Percentiles rank a stretch among this genome's conserved stretches.
phyloP scores from a whole-genome alignment of 495 filamentous ascomycete species.

The Neurospora africana region DNA sequence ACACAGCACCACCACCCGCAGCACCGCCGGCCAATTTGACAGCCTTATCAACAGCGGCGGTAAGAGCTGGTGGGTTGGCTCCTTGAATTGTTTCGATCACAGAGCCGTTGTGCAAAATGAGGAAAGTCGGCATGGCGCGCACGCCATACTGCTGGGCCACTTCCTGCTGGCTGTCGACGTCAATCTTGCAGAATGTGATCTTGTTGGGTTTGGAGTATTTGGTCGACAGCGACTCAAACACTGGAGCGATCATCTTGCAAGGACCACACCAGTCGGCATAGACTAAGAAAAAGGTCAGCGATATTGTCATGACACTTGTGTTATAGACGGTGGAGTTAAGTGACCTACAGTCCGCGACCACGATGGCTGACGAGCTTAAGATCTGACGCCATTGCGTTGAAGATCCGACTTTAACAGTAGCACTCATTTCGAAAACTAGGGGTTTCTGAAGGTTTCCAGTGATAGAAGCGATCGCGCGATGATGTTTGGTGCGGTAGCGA shows the following conservation, averaged over 20 bases:
- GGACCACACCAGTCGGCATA: conserved; percentile 64
- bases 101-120: conserved; percentile 69
- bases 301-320: background rate
- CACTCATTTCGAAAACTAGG: conserved; percentile 11
- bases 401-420: conserved; percentile 28
- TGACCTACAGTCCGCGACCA: conserved; percentile 38
- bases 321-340: background rate
- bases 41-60: conserved; percentile 65
- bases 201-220: conserved; percentile 41
- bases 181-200: conserved; percentile 52
- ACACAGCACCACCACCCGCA: conserved; percentile 32
- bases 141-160: conserved; percentile 45
- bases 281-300: conserved; percentile 26
- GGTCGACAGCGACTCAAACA: conserved; percentile 47
- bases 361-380: conserved; percentile 29
- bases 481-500: background rate
- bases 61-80: conserved; percentile 64
- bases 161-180: conserved; percentile 48
- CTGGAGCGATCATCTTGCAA: conserved; percentile 60
- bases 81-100: conserved; percentile 66
- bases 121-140: conserved; percentile 72
- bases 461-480: background rate
- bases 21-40: conserved; percentile 43
- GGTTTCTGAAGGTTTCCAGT: background rate
- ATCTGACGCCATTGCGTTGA: conserved; percentile 33